A percentile compares a stretch with the other conserved stretches of the same genome.
phyloP scores from a whole-genome alignment of 2,329 filamentous ascomycete genomes.

The Colletotrichum australisinense region DNA sequence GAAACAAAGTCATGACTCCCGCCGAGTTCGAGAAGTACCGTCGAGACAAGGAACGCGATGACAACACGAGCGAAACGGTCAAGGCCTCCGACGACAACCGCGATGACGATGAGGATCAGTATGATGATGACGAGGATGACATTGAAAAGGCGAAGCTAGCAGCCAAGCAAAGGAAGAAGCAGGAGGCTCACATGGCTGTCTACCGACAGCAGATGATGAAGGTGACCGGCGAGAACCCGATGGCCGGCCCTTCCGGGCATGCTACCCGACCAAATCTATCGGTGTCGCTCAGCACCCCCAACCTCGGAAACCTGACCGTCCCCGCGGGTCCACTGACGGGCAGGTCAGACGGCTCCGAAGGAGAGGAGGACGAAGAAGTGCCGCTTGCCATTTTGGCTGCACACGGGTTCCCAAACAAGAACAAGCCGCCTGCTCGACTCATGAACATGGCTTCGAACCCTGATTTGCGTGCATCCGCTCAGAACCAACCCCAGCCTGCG shows the following conservation, averaged over 20 bases:
- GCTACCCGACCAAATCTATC: slow-evolving; percentile 65
- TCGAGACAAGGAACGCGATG: slow-evolving; percentile 76
- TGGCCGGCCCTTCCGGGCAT: slow-evolving; percentile 61
- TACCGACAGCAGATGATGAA: slow-evolving; percentile 98
- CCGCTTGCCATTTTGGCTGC: slow-evolving; percentile 88
- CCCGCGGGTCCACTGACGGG: slow-evolving; percentile 48
- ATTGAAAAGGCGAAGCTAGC: slow-evolving; percentile 78
- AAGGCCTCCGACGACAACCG: slow-evolving; percentile 63
- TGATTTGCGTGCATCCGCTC: slow-evolving; percentile 71
- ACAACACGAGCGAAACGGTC: slow-evolving; percentile 53
- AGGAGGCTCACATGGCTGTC: slow-evolving; percentile 89
- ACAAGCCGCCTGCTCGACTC: slow-evolving; percentile 77
- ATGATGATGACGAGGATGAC: slow-evolving; percentile 84
- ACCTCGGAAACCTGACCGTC: slow-evolving; percentile 57
- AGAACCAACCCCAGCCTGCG: slow-evolving; percentile 53
- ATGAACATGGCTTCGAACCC: slow-evolving; percentile 75
- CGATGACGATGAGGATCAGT: slow-evolving; percentile 73
- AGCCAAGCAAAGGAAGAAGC: slow-evolving; percentile 83
- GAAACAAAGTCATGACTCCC: slow-evolving; percentile 88
- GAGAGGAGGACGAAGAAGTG: slow-evolving; percentile 89
- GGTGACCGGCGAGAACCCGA: slow-evolving; percentile 80
- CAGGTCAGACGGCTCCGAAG: slow-evolving; percentile 67
- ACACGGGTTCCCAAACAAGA: slow-evolving; percentile 87
- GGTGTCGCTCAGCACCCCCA: slow-evolving; percentile 72
- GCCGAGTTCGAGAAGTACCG: slow-evolving; percentile 87